Conservation (phyloP, 768 basidiomycete species). For the Tricholoma sp. region DNA sequence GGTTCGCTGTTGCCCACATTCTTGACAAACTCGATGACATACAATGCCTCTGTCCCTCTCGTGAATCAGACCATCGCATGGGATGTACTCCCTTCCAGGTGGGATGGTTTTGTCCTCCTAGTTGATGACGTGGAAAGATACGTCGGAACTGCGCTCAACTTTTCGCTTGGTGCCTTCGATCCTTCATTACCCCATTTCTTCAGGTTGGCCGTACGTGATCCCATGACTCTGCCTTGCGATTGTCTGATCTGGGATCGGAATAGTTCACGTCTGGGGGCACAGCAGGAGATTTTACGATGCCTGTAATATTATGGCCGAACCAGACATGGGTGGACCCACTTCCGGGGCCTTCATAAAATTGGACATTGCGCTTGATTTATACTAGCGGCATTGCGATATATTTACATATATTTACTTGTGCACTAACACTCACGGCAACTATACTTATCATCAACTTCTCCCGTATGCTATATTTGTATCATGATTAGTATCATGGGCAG, state of each 20-base stretch:
- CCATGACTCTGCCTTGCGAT: slow-evolving; percentile 1
- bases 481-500: no score
- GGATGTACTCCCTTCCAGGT: slow-evolving; percentile 46
- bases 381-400: no score
- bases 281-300: slow-evolving; percentile 75
- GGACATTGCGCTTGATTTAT: not conserved
- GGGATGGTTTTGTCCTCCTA: slow-evolving; percentile 75
- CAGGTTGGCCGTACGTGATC: slow-evolving; percentile 62
- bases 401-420: no score
- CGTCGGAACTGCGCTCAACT: slow-evolving; percentile 64
- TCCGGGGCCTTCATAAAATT: slow-evolving; percentile 51
- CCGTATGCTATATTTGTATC: no score
- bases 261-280: slow-evolving; percentile 44
- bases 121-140: slow-evolving; percentile 87
- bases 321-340: slow-evolving; percentile 76
- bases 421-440: no score
- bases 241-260: not conserved
- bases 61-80: slow-evolving; percentile 53
- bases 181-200: slow-evolving; percentile 68
- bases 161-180: slow-evolving; percentile 59
- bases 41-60: slow-evolving; percentile 49
- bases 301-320: slow-evolving; percentile 72
- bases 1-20: slow-evolving; percentile 69
- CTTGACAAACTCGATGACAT: slow-evolving; percentile 69
- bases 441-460: no score